Base-by-base conservation (phyloP, 163 green algal genomes). In the Picocystis sp. region DNA sequence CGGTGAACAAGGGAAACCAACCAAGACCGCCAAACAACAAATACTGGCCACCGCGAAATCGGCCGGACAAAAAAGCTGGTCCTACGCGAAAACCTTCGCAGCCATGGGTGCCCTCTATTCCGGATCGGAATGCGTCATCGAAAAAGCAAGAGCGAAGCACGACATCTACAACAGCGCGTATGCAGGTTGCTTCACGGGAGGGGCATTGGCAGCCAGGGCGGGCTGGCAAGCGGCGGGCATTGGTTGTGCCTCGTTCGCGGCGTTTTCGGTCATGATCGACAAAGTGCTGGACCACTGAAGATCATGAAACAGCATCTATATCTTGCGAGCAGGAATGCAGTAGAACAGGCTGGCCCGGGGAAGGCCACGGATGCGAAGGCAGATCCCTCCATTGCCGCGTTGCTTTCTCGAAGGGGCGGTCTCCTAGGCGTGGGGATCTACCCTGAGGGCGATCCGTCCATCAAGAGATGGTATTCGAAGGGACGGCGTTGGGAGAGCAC, bases 31-130 rank as follows among this genome's bases (percentile, higher is more conserved):
- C n/a, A 54, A 35, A 14, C 47, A 54, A 35, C 17, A 22, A 22
- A 60, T 22, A 22, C 34, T 19, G 43, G 11, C 22, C 49, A 19
- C 42, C 2, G 22, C 22, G 34, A 47, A n/a, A 53, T 35, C 24
- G 15, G 11, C 24, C 21, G 3, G 17, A 35, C 14, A 19, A 61
- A 22, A 47, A 44, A 38, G 46, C 15, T 87, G 72, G 50, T 78
- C 72, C 0, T 95, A 94, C 58, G 84, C 84, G 48, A 94, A 94
- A 58, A 83, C 78, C 11, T 98, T 98, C 72, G 85, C 73, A 2
- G 63, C 72, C n/a, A 85, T 98, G 67, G 89, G 89, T 0, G 69
- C 80, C 1, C 60, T 98, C 12, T 98, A 90, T 69, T 79, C 82
- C 6, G 84, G 84, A 22, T 84, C 74, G 45, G 89, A 98, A 69